Conservation (phyloP, 306 rosid genomes). For the Nissolia schottii region DNA sequence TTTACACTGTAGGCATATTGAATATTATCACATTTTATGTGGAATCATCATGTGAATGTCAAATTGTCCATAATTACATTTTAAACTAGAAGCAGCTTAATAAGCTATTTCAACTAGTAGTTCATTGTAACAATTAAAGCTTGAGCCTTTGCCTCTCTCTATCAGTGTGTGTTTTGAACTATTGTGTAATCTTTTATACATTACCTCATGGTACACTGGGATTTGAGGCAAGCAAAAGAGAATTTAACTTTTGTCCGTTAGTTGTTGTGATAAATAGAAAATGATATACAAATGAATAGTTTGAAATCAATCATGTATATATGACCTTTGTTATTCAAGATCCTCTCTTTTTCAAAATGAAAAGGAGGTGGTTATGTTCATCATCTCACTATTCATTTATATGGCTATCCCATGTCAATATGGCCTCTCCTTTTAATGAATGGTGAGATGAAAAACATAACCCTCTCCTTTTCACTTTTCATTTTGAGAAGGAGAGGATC, state of each 20-base stretch:
- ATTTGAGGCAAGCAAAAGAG: neutral
- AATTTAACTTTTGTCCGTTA: neutral
- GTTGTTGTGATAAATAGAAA: neutral
- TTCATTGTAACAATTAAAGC: neutral
- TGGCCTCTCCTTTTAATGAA: no score
- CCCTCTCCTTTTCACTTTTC: no score
- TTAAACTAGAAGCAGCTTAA: neutral
- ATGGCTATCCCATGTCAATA: no score
- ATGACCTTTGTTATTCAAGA: neutral
- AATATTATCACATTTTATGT: neutral
- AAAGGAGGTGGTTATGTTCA: no score
- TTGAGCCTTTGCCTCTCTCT: neutral
- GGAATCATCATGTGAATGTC: neutral
- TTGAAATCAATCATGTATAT: neutral
- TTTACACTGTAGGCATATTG: neutral
- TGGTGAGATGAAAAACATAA: no score
- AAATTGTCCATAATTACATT: neutral
- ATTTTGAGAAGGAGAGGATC: no score
- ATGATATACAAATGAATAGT: neutral
- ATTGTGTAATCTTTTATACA: neutral
- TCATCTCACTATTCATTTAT: no score
- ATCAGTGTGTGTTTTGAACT: neutral
- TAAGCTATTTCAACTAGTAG: neutral
- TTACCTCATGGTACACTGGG: neutral
- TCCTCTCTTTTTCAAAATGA: no score